Conservation (phyloP, 2,329 filamentous ascomycete species). For the Penicillium sp. region DNA sequence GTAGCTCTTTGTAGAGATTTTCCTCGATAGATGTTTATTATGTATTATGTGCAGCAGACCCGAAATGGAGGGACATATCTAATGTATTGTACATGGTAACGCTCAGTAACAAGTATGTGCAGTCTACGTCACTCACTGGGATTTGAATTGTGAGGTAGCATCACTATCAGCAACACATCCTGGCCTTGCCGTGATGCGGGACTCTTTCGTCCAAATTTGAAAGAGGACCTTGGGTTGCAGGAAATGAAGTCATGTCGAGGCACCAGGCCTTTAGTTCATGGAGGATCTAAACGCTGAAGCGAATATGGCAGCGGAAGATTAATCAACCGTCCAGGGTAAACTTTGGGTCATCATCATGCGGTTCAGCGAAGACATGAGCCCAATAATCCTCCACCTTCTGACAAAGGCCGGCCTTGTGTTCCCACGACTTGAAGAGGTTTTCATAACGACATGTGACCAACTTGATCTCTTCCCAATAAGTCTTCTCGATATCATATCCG, state of each 20-base stretch:
- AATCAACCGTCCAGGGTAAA: conserved; percentile 27
- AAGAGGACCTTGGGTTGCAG: background rate
- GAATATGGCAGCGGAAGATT: background rate
- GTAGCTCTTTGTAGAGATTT: background rate
- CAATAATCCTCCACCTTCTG: conserved; percentile 35
- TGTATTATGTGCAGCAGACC: background rate
- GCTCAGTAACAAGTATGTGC: background rate
- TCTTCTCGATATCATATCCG: conserved; percentile 41
- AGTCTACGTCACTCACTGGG: background rate
- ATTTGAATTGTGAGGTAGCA: background rate
- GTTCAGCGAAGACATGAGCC: conserved; percentile 35
- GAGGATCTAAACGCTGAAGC: background rate
- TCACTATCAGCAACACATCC: background rate
- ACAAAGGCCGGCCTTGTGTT: conserved; percentile 32
- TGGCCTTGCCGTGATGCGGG: background rate
- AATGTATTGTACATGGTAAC: conserved; percentile 5
- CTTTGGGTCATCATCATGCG: conserved; percentile 33
- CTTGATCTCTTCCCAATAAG: conserved; percentile 45
- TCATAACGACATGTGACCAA: conserved; percentile 42
- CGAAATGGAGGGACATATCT: background rate
- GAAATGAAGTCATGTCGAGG: background rate
- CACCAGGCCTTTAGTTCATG: background rate
- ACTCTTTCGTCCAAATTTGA: background rate
- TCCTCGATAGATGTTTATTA: background rate
- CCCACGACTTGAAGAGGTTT: conserved; percentile 36